Evolutionary conservation across 257 asterid species (phyloP).

Genomic region (Striga asiatica): DNA sequence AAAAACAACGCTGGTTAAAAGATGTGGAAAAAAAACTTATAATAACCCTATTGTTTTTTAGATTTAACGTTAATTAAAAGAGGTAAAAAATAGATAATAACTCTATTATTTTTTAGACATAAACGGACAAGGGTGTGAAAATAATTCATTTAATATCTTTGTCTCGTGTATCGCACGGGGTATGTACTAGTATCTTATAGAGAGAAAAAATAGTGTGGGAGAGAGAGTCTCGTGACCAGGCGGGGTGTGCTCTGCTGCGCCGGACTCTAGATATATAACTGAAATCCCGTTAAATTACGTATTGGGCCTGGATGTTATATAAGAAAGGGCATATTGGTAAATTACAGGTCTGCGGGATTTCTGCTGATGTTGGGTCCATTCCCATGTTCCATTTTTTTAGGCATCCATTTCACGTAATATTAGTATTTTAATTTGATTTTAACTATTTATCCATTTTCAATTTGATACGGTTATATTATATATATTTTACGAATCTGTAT

Average conservation of each 20-base stretch:
- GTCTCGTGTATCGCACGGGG: too few relatives aligned
- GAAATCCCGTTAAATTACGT: conserved; percentile 7
- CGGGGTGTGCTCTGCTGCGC: conserved; percentile 23
- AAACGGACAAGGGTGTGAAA: too few relatives aligned
- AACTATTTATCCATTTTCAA: too few relatives aligned
- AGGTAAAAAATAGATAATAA: too few relatives aligned
- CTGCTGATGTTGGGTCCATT: conserved; percentile 8
- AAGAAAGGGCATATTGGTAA: conserved; percentile 16
- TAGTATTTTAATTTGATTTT: neutral
- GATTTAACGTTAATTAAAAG: too few relatives aligned
- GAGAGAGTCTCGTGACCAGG: conserved; percentile 16
- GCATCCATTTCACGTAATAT: neutral
- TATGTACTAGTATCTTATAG: neutral
- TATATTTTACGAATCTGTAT: too few relatives aligned
- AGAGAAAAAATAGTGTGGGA: conserved; percentile 17
- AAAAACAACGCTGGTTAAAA: too few relatives aligned
- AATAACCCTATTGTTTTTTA: too few relatives aligned
- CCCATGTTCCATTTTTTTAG: conserved; percentile 20
- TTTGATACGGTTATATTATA: too few relatives aligned
- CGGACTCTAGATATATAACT: conserved; percentile 17
- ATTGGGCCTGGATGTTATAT: neutral
- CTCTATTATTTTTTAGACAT: too few relatives aligned
- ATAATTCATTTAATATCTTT: too few relatives aligned
- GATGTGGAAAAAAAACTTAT: too few relatives aligned
- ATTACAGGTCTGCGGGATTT: neutral